Base-by-base conservation (phyloP, 2,329 filamentous ascomycete genomes). In the Pseudogymnoascus sp. region DNA sequence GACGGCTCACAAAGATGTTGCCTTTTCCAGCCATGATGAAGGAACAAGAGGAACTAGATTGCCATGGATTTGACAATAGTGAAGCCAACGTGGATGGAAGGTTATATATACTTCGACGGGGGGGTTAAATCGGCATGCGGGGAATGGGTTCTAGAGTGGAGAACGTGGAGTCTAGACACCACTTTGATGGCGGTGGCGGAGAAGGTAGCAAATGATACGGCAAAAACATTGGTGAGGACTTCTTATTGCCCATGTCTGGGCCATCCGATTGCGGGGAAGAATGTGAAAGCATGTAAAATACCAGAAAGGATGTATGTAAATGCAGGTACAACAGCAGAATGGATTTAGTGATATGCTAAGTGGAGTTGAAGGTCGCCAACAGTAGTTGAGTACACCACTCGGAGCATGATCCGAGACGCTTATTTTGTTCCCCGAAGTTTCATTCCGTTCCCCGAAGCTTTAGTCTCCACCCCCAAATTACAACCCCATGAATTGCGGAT, bases 1-100 rank as follows among this genome's bases (percentile, higher is more conserved):
- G 36, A 59, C 61, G 66, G 64, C 64, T 61, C 5, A 60, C 65
- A 40, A 68, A 68, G 31, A 68, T 64, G n/a, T 36, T 63, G 11
- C 67, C 67, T 59, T 66, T 68, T n/a, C 21, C 26, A 34, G 21
- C 26, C 29, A 23, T 61, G 59, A 34, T 5, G 26, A 39, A 23
- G 18, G 29, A 61, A n/a, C 31, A 34, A 40, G 39, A 18, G n/a
- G 39, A 16, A 40, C 39, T 40, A 40, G 39, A 40, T 40, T 40
- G 14, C n/a, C n/a, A 18, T 40, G n/a, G 3, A 18, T 40, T 40
- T 40, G n/a, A n/a, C n/a, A 16, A 16, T 40, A 10, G 39, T 10
- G 39, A 40, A 16, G 39, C 39, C n/a, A 40, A 4, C 2, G n/a
- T 18, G 18, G 39, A 16, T 40, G 16, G n/a, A 40, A 40, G n/a